Percentiles rank a stretch among this genome's conserved stretches.
Conservation (phyloP, 2,329 filamentous ascomycete species). For the Hypomyces perniciosus region DNA sequence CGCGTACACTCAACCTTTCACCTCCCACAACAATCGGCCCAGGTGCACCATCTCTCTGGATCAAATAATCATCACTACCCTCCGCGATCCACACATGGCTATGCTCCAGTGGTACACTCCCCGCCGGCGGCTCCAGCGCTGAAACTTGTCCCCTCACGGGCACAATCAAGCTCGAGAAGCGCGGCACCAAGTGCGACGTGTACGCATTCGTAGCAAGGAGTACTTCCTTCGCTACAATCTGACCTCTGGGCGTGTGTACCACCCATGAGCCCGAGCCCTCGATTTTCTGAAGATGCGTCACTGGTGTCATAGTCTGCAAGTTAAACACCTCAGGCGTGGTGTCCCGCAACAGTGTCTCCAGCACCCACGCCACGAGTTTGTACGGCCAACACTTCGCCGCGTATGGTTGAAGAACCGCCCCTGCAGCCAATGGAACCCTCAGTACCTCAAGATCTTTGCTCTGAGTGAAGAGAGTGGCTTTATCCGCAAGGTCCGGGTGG, state of each 20-base stretch:
- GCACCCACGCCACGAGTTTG: slow-evolving; percentile 68
- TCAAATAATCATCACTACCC: slow-evolving; percentile 63
- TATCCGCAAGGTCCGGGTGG: slow-evolving; percentile 52
- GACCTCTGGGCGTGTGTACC: slow-evolving; percentile 64
- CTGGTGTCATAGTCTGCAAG: slow-evolving; percentile 68
- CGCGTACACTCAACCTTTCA: slow-evolving; percentile 51
- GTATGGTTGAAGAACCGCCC: slow-evolving; percentile 57
- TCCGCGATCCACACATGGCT: slow-evolving; percentile 57
- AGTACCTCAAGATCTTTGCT: slow-evolving; percentile 42
- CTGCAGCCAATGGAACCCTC: slow-evolving; percentile 50
- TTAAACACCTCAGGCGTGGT: slow-evolving; percentile 49
- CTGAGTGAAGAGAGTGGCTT: slow-evolving; percentile 36
- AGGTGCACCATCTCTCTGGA: slow-evolving; percentile 57
- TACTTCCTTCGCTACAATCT: slow-evolving; percentile 55
- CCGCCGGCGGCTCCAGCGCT: slow-evolving; percentile 52
- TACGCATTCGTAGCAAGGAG: slow-evolving; percentile 81
- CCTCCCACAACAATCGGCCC: slow-evolving; percentile 64
- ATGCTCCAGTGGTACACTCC: slow-evolving; percentile 38
- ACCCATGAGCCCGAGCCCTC: slow-evolving; percentile 43
- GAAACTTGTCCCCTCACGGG: slow-evolving; percentile 72
- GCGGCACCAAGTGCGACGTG: slow-evolving; percentile 67
- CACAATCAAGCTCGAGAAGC: slow-evolving; percentile 64
- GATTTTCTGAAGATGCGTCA: slow-evolving; percentile 39
- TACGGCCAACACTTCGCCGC: slow-evolving; percentile 77
- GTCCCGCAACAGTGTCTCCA: slow-evolving; percentile 50